These are phyloP conservation scores for Beauveria sp. DNA, from an alignment of 2,329 filamentous ascomycete genomes.

Conservation along the genomic window DNA sequence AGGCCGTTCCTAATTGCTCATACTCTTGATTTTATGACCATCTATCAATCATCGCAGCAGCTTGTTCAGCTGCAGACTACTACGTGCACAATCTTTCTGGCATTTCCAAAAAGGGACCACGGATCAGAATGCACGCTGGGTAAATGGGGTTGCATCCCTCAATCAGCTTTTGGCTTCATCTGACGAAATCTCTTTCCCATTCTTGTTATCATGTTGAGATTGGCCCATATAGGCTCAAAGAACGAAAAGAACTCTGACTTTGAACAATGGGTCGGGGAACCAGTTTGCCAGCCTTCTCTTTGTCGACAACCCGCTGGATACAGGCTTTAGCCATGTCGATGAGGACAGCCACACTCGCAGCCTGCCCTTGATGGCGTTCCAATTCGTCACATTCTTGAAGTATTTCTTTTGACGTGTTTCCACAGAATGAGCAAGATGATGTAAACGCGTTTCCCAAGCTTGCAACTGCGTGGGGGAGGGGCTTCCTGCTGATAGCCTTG, in stretches of 20 bases:
- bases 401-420: slow-evolving; percentile 90
- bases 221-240: neutral
- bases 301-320: no score
- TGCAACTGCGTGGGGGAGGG: no score
- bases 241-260: no score
- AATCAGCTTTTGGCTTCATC: neutral
- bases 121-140: neutral
- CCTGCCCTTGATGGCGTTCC: slow-evolving; percentile 77
- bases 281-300: no score
- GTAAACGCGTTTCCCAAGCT: no score
- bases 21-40: neutral
- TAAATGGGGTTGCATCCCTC: no score
- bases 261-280: no score
- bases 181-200: neutral
- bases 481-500: no score
- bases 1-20: neutral
- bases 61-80: neutral
- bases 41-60: neutral
- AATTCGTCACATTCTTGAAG: slow-evolving; percentile 83
- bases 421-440: slow-evolving; percentile 54
- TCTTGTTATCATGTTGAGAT: slow-evolving; percentile 31
- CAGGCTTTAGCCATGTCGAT: slow-evolving; percentile 61
- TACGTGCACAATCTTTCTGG: neutral
- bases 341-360: slow-evolving; percentile 81
- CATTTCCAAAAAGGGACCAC: neutral